A percentile compares a stretch with the other conserved stretches of the same genome.
These are phyloP conservation scores for Adansonia grandidieri DNA, from an alignment of 441 rosid genomes.

Conservation along the genomic window DNA sequence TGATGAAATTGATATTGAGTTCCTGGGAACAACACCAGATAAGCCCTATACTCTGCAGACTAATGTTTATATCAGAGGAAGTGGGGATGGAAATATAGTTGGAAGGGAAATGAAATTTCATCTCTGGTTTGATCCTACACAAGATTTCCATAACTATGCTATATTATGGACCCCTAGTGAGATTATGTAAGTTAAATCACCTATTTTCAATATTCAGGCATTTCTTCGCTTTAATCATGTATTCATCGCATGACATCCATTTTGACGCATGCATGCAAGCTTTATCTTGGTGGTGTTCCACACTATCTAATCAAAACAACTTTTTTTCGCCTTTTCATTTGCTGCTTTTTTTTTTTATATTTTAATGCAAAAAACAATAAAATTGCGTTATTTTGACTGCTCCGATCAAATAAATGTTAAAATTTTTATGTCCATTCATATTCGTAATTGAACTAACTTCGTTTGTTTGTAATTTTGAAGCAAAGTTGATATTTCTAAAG, in stretches of 20 bases:
- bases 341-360: no score
- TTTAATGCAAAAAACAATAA: no score
- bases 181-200: slow-evolving; percentile 51
- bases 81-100: slow-evolving; percentile 60
- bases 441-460: neutral
- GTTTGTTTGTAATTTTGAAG: neutral
- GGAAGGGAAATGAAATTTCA: slow-evolving; percentile 65
- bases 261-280: neutral
- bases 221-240: neutral
- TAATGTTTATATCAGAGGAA: slow-evolving; percentile 69
- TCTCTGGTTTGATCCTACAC: slow-evolving; percentile 76
- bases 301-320: neutral
- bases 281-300: neutral
- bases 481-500: neutral
- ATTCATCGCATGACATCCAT: neutral
- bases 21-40: slow-evolving; percentile 63
- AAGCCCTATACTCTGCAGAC: slow-evolving; percentile 71
- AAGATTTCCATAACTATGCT: slow-evolving; percentile 63
- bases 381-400: no score
- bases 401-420: no score
- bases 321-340: neutral
- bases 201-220: neutral
- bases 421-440: neutral
- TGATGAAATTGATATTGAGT: slow-evolving; percentile 74
- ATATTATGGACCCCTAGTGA: slow-evolving; percentile 57